Percentiles rank a stretch among this genome's conserved stretches.
These are phyloP conservation scores for Calonectria honghensis DNA, from an alignment of 2,329 filamentous ascomycete genomes.

Conservation along the genomic window DNA sequence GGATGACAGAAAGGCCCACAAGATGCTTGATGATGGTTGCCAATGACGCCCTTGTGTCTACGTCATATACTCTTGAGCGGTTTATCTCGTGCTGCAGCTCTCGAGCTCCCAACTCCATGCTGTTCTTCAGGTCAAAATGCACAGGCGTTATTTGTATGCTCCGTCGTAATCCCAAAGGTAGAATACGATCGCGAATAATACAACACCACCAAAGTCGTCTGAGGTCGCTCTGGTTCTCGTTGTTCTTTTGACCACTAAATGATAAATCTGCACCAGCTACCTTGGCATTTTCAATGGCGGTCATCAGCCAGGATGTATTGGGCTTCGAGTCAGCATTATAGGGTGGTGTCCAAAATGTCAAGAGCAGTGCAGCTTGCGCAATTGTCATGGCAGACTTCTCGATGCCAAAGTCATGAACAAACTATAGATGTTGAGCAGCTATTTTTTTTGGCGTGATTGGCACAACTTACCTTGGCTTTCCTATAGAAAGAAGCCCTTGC, in stretches of 20 bases:
- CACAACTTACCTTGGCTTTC: constrained; percentile 13
- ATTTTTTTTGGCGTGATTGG: too few relatives aligned
- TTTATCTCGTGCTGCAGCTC: constrained; percentile 23
- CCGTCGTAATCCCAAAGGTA: constrained; percentile 11
- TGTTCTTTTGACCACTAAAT: background rate
- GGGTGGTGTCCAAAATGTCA: constrained; percentile 26
- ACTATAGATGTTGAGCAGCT: background rate
- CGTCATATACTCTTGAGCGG: constrained; percentile 15
- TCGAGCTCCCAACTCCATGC: background rate
- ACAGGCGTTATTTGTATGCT: constrained; percentile 22
- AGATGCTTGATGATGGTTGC: background rate
- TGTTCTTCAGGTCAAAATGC: constrained; percentile 25
- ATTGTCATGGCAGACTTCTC: background rate
- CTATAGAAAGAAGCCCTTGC: constrained; percentile 33
- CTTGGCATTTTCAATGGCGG: constrained; percentile 26
- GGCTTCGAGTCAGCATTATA: constrained; percentile 18
- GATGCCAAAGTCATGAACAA: constrained; percentile 13
- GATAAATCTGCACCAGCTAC: background rate
- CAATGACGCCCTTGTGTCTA: constrained; percentile 11
- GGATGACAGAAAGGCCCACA: constrained; percentile 4
- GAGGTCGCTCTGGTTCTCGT: background rate
- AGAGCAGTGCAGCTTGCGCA: constrained; percentile 12
- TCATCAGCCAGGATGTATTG: constrained; percentile 25
- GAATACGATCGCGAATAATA: constrained; percentile 26
- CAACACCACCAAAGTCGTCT: constrained; percentile 29